These are phyloP conservation scores for Discostella stelligeroides DNA, from an alignment of 108 stramenopile genomes.

Conservation along the genomic window DNA sequence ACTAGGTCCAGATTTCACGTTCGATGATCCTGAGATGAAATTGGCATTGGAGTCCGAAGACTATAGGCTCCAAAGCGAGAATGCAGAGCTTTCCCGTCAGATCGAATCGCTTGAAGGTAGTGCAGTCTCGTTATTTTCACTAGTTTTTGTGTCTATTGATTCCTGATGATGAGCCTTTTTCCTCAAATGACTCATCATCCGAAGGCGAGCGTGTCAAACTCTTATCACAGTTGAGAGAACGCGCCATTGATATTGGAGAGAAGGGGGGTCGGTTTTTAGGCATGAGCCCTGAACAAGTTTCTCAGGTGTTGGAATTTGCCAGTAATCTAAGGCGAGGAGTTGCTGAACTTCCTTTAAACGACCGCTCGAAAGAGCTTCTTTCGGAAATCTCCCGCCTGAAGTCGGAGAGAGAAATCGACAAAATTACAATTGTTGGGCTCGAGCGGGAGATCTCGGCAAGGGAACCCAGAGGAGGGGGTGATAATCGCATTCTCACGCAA, in stretches of 20 bases:
- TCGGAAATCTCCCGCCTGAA: conserved; percentile 46
- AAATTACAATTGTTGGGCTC: conserved; percentile 51
- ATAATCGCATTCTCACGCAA: conserved; percentile 16
- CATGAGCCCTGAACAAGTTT: conserved; percentile 44
- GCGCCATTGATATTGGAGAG: conserved; percentile 60
- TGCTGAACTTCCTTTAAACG: conserved; percentile 57
- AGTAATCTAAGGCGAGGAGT: conserved; percentile 53
- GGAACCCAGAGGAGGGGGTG: conserved; percentile 12
- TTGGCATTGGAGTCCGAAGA: conserved; percentile 30
- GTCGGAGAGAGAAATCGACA: conserved; percentile 49
- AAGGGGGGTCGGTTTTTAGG: conserved; percentile 59
- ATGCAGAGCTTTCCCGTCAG: conserved; percentile 62
- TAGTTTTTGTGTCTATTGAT: background rate
- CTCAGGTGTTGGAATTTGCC: conserved; percentile 61
- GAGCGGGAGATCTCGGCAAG: conserved; percentile 49
- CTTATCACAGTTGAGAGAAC: conserved; percentile 59
- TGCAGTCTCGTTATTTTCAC: background rate
- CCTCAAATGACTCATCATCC: background rate
- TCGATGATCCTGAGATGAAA: conserved; percentile 60
- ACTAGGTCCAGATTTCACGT: conserved; percentile 51
- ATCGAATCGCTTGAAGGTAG: conserved; percentile 64
- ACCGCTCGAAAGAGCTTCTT: conserved; percentile 46
- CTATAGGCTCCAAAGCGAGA: conserved; percentile 29
- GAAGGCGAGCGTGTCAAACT: conserved; percentile 59
- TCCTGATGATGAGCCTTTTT: too few species aligned